phyloP scores from a whole-genome alignment of 1,284 basidiomycete species.

The Rhodotorula sp. region DNA sequence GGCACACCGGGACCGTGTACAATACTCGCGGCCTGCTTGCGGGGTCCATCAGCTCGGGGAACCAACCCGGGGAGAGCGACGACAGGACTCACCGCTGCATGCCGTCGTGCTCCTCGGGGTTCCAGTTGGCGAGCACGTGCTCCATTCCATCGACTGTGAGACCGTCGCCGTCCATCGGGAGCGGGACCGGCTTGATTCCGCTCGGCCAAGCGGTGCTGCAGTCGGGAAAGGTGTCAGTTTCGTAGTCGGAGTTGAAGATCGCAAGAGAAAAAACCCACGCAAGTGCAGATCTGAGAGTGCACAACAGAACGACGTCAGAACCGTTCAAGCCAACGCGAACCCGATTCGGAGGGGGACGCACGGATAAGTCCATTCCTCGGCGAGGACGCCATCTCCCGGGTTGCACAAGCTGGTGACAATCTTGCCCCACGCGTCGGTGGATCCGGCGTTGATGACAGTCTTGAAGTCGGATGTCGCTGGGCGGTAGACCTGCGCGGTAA shows the following conservation, averaged over 20 bases:
- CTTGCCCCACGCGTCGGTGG: constrained; percentile 70
- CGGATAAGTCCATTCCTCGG: constrained; percentile 58
- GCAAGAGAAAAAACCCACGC: background rate
- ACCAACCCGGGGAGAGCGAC: background rate
- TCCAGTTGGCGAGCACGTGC: constrained; percentile 64
- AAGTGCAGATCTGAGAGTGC: background rate
- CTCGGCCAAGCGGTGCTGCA: constrained; percentile 35
- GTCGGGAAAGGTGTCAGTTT: background rate
- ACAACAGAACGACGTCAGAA: background rate
- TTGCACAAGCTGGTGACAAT: constrained; percentile 62
- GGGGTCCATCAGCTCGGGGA: background rate
- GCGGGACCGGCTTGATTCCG: constrained; percentile 54
- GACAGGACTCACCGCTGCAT: constrained; percentile 53
- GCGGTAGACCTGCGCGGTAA: constrained; percentile 62
- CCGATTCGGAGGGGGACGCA: constrained; percentile 43
- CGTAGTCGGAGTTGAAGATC: too few relatives aligned
- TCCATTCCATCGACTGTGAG: constrained; percentile 65
- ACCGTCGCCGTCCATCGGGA: constrained; percentile 71
- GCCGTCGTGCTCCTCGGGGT: constrained; percentile 59
- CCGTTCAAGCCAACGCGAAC: background rate
- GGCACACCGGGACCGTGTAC: constrained; percentile 64
- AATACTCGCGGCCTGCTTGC: constrained; percentile 64
- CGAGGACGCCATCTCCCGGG: constrained; percentile 67
- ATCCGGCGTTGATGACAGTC: constrained; percentile 63
- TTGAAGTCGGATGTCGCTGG: constrained; percentile 69